These are phyloP conservation scores for Angomonas deanei DNA, from an alignment of 208 protist genomes.

Conservation along the genomic window DNA sequence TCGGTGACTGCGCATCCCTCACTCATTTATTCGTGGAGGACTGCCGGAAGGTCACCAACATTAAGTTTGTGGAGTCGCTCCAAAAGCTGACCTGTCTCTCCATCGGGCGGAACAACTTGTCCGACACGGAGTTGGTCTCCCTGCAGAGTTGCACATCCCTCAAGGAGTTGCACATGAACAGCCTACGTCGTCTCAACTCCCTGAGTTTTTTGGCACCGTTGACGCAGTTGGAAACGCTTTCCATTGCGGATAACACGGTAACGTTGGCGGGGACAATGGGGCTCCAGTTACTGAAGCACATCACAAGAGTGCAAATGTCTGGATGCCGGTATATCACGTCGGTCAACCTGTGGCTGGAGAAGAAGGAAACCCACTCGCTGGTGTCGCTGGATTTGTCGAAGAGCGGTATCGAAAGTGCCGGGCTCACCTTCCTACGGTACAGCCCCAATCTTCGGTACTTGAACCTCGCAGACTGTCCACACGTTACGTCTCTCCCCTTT, in stretches of 20 bases:
- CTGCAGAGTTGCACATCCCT: conserved; percentile 37
- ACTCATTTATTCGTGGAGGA: conserved; percentile 56
- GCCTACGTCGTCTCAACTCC: conserved; percentile 44
- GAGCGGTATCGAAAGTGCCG: conserved; percentile 4
- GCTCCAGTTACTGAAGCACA: conserved; percentile 4
- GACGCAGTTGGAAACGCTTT: conserved; percentile 34
- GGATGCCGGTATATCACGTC: conserved; percentile 23
- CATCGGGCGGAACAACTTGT: background rate
- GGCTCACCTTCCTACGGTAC: background rate
- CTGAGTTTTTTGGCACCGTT: conserved; percentile 32
- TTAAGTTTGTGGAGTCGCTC: conserved; percentile 35
- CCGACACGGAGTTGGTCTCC: conserved; percentile 40
- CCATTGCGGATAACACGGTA: conserved; percentile 46
- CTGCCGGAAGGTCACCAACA: conserved; percentile 50
- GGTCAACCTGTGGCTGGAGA: conserved; percentile 16
- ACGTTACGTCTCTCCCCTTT: conserved; percentile 20
- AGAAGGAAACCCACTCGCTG: conserved; percentile 1
- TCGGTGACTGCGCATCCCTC: conserved; percentile 34
- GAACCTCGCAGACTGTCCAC: conserved; percentile 20
- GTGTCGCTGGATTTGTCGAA: conserved; percentile 10
- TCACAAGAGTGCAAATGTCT: conserved; percentile 18
- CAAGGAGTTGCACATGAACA: conserved; percentile 45
- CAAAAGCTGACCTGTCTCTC: conserved; percentile 2
- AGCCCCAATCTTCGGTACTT: conserved; percentile 19
- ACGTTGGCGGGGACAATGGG: conserved; percentile 18